phyloP scores from a whole-genome alignment of 352 stramenopile genomes.

The Globisporangium alternatum region DNA sequence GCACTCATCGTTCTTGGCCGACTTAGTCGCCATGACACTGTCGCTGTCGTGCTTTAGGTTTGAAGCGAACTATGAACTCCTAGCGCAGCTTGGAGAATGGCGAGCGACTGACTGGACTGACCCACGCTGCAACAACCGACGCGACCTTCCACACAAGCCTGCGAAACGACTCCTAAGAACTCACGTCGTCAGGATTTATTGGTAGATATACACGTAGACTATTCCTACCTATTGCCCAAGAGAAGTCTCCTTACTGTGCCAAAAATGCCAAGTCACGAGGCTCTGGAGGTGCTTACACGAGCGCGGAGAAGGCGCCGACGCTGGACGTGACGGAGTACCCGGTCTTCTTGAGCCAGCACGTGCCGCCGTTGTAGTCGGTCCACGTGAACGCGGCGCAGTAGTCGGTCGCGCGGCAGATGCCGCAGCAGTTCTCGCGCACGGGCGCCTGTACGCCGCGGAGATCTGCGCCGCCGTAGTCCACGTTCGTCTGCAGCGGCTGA shows the following conservation, averaged over 20 bases:
- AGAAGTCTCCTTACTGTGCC: no score
- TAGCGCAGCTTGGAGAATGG: background rate
- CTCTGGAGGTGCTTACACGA: background rate
- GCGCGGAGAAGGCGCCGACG: background rate
- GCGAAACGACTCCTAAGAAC: background rate
- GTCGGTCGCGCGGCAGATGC: conserved; percentile 2
- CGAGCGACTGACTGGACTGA: background rate
- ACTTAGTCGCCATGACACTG: conserved; percentile 32
- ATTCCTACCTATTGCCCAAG: no score
- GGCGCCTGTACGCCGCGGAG: conserved; percentile 3
- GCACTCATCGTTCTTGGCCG: conserved; percentile 85
- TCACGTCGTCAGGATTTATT: no score
- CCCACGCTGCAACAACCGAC: no score
- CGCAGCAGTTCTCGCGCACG: conserved; percentile 7
- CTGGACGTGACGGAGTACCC: background rate
- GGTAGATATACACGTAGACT: no score
- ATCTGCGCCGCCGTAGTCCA: conserved; percentile 6
- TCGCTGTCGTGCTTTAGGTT: background rate
- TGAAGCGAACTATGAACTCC: background rate
- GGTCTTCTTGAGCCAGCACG: conserved; percentile 23
- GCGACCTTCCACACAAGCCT: background rate
- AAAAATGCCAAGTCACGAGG: no score
- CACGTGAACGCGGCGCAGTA: conserved; percentile 29
- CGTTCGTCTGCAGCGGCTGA: conserved; percentile 6
- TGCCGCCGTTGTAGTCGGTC: conserved; percentile 23